These are phyloP conservation scores for Agaricus blazei DNA, from an alignment of 768 basidiomycete genomes.

Conservation along the genomic window DNA sequence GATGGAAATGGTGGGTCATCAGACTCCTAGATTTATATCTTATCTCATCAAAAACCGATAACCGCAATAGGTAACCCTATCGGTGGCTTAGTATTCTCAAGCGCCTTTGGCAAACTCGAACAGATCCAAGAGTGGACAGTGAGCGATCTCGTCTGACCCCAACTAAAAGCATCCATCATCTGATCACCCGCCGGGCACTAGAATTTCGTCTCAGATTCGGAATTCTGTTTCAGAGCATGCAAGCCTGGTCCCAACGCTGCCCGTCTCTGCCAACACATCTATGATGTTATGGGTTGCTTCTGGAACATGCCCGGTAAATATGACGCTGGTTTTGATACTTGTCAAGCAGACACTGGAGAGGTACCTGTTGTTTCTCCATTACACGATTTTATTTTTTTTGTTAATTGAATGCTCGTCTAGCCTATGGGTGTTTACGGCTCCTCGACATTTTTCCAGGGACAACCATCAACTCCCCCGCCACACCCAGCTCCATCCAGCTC, in stretches of 20 bases:
- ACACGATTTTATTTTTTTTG: not conserved
- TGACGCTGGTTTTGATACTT: conserved; percentile 43
- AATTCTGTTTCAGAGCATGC: conserved; percentile 75
- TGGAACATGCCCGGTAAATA: conserved; percentile 62
- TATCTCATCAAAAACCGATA: no score
- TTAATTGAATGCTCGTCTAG: conserved; percentile 19
- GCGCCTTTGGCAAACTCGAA: conserved; percentile 51
- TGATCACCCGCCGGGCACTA: conserved; percentile 15
- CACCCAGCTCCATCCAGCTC: conserved; percentile 57
- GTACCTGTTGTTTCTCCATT: conserved; percentile 19
- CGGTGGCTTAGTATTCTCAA: conserved; percentile 71
- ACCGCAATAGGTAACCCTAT: conserved; percentile 42
- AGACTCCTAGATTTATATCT: not conserved
- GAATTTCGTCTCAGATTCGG: conserved; percentile 55
- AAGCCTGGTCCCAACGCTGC: conserved; percentile 47
- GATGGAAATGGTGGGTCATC: conserved; percentile 41
- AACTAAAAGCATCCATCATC: not conserved
- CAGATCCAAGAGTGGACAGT: conserved; percentile 77
- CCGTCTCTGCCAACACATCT: conserved; percentile 56
- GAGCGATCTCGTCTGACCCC: conserved; percentile 6
- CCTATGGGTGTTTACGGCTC: conserved; percentile 67
- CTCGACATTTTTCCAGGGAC: conserved; percentile 65
- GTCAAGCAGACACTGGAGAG: conserved; percentile 47
- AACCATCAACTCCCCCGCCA: conserved; percentile 47
- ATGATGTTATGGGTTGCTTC: conserved; percentile 47